Evolutionary conservation across 148 eudicot species (phyloP).

Genomic region (Rhododendron griersonianum): DNA sequence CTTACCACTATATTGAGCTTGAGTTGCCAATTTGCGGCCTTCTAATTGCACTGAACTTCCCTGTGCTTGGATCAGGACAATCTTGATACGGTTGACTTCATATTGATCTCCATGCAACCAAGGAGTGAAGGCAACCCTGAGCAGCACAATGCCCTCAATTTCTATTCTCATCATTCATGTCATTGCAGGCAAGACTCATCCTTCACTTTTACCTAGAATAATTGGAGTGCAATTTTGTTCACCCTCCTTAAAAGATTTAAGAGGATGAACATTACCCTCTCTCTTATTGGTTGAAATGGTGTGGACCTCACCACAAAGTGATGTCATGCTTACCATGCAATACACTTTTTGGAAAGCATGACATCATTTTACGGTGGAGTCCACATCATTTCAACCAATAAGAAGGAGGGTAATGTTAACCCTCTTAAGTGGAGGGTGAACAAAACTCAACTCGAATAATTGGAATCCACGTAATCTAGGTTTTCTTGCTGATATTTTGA

Average conservation of each 20-base stretch:
- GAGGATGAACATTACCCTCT: too few relatives aligned
- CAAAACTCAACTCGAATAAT: too few relatives aligned
- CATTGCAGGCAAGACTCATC: slow-evolving; percentile 65
- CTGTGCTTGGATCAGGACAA: slow-evolving; percentile 36
- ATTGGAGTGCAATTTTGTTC: not conserved
- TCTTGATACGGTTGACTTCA: slow-evolving; percentile 57
- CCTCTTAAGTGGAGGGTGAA: too few relatives aligned
- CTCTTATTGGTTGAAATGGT: too few relatives aligned
- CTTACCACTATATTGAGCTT: not conserved
- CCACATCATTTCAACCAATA: too few relatives aligned
- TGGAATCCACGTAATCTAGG: not conserved
- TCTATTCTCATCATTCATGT: slow-evolving; percentile 73
- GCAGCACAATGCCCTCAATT: slow-evolving; percentile 23
- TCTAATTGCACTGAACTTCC: slow-evolving; percentile 8
- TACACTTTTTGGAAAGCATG: too few relatives aligned
- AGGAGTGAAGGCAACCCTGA: slow-evolving; percentile 27
- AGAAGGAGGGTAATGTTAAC: too few relatives aligned
- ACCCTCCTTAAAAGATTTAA: too few relatives aligned
- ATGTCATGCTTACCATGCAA: too few relatives aligned
- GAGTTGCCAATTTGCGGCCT: not conserved
- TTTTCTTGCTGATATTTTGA: not conserved
- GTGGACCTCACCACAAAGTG: too few relatives aligned
- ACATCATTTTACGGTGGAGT: too few relatives aligned
- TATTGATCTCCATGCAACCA: slow-evolving; percentile 53
- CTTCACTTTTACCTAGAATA: not conserved